A percentile compares a stretch with the other conserved stretches of the same genome.
Evolutionary conservation across 2,329 filamentous ascomycete genomes (phyloP).

Genomic region (Botrytis tulipae): DNA sequence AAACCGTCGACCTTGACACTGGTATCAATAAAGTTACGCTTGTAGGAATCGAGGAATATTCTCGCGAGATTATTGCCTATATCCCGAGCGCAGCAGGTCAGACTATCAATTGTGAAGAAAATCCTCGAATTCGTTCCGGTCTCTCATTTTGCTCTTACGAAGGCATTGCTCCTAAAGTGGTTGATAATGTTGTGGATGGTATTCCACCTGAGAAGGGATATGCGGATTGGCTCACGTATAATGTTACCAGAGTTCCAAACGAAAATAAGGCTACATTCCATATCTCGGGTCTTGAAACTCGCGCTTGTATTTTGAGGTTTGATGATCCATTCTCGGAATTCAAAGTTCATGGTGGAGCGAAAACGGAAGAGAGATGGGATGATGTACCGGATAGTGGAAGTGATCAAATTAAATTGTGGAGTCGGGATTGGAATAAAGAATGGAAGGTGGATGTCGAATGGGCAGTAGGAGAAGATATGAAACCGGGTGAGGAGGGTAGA

Average conservation of each 20-base stretch:
- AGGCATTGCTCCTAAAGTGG: slow-evolving; percentile 65
- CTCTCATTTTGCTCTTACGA: slow-evolving; percentile 69
- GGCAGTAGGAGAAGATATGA: slow-evolving; percentile 40
- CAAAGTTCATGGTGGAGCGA: slow-evolving; percentile 57
- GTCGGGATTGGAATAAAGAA: slow-evolving; percentile 70
- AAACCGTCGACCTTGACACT: slow-evolving; percentile 73
- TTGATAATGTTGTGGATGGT: slow-evolving; percentile 46
- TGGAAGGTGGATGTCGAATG: slow-evolving; percentile 73
- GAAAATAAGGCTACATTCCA: slow-evolving; percentile 58
- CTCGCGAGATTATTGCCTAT: slow-evolving; percentile 63
- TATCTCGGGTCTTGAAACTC: slow-evolving; percentile 71
- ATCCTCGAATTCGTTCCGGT: slow-evolving; percentile 46
- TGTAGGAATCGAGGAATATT: slow-evolving; percentile 64
- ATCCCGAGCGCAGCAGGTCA: slow-evolving; percentile 71
- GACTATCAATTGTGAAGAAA: slow-evolving; percentile 50
- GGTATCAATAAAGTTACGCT: slow-evolving; percentile 69
- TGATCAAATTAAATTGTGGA: slow-evolving; percentile 74
- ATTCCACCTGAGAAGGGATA: slow-evolving; percentile 47
- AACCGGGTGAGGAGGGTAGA: slow-evolving; percentile 44
- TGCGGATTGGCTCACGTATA: slow-evolving; percentile 63
- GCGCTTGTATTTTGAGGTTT: slow-evolving; percentile 73
- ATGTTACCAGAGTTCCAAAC: slow-evolving; percentile 48
- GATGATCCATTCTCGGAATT: slow-evolving; percentile 65
- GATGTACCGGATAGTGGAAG: slow-evolving; percentile 61
- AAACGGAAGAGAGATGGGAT: slow-evolving; percentile 61